Evolutionary conservation across 2,329 filamentous ascomycete species (phyloP).

Genomic region (Cryphonectria naterciae): DNA sequence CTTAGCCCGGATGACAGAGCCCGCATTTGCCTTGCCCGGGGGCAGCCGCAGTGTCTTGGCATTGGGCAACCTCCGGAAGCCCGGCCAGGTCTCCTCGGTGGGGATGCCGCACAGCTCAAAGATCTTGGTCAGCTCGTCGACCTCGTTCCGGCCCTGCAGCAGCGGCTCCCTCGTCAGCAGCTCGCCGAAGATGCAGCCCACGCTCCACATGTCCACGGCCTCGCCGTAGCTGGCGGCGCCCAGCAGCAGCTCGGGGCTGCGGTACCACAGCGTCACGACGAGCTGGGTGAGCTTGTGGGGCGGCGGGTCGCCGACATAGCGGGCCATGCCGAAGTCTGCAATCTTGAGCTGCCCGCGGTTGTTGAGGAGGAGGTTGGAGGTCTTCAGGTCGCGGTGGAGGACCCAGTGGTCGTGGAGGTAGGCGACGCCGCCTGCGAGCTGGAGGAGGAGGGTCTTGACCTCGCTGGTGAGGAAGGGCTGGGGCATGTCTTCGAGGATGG

Average conservation of each 20-base stretch:
- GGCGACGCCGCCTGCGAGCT: constrained; percentile 77
- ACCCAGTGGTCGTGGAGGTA: constrained; percentile 92
- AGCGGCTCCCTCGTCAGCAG: constrained; percentile 81
- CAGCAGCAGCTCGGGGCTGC: constrained; percentile 85
- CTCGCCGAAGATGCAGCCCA: constrained; percentile 95
- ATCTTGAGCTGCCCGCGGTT: constrained; percentile 95
- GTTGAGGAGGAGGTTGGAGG: constrained; percentile 90
- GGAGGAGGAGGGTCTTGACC: constrained; percentile 84
- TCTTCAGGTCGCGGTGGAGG: constrained; percentile 91
- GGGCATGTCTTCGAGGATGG: constrained; percentile 89
- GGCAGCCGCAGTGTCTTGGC: constrained; percentile 78
- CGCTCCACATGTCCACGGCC: constrained; percentile 91
- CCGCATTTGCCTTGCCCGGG: constrained; percentile 44
- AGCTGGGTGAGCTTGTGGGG: constrained; percentile 78
- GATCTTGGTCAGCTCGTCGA: constrained; percentile 84
- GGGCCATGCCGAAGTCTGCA: constrained; percentile 97
- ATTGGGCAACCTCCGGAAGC: constrained; percentile 85
- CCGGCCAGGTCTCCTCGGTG: constrained; percentile 80
- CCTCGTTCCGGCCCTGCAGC: constrained; percentile 88
- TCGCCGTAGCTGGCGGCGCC: constrained; percentile 75
- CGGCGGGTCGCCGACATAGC: constrained; percentile 79
- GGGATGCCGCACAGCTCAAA: constrained; percentile 90
- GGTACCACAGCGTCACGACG: constrained; percentile 97
- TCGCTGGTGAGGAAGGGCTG: constrained; percentile 93
- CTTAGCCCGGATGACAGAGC: constrained; percentile 68